Conservation (phyloP, 345 rosid species). For the Syzygium jambos region DNA sequence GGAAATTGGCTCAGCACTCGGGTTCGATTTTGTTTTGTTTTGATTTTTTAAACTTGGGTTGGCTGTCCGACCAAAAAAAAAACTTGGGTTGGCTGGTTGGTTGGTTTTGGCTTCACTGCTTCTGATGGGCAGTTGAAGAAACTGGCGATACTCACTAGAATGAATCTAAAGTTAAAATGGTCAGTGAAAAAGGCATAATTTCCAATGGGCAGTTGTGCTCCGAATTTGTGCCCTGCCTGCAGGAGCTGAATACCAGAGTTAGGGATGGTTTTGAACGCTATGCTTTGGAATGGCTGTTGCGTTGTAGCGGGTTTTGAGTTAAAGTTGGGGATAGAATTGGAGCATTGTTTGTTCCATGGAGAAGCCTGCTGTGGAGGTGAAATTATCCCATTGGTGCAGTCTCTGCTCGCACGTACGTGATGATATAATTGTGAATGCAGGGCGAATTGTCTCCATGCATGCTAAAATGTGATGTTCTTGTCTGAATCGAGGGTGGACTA, state of each 20-base stretch:
- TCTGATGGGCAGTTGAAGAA: background rate
- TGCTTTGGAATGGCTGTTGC: background rate
- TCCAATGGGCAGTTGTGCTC: background rate
- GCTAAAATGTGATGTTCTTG: background rate
- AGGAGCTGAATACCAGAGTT: background rate
- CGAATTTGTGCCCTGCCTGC: background rate
- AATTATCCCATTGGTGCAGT: background rate
- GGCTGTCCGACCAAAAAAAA: too few relatives aligned
- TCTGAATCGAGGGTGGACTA: background rate
- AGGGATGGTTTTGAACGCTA: background rate
- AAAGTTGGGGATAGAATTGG: background rate
- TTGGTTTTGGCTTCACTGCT: background rate
- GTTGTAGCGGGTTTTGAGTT: background rate
- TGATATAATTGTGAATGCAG: background rate
- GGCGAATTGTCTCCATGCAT: background rate
- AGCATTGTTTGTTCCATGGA: background rate
- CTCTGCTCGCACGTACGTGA: background rate
- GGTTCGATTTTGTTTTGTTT: background rate
- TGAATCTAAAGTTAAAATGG: background rate
- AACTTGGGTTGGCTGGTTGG: background rate
- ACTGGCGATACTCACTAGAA: background rate
- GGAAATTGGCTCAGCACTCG: background rate
- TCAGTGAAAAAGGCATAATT: background rate
- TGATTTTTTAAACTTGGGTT: background rate
- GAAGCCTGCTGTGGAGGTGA: background rate